phyloP scores from a whole-genome alignment of 768 basidiomycete species.

The Collybiopsis confluens region DNA sequence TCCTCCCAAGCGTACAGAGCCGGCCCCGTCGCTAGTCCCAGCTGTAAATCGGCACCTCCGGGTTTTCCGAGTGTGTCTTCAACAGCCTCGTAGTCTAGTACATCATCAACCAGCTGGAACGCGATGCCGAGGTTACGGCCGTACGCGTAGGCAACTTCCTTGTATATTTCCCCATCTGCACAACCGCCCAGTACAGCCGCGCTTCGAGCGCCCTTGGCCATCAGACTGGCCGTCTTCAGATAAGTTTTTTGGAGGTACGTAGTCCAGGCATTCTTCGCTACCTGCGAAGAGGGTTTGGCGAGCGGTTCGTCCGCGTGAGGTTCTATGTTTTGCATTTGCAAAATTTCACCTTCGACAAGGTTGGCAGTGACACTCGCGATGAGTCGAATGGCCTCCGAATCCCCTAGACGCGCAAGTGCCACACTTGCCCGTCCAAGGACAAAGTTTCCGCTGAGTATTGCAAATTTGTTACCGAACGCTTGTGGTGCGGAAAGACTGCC shows the following conservation, averaged over 20 bases:
- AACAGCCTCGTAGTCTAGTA: conserved; percentile 87
- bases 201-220: conserved; percentile 88
- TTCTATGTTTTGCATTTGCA: conserved; percentile 68
- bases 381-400: conserved; percentile 82
- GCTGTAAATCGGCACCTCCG: conserved; percentile 75
- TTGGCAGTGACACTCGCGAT: conserved; percentile 85
- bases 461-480: conserved; percentile 83
- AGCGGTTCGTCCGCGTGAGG: conserved; percentile 26
- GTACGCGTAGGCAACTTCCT: conserved; percentile 95
- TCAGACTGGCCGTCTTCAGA: conserved; percentile 87
- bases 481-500: conserved; percentile 75
- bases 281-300: conserved; percentile 10
- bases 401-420: conserved; percentile 76
- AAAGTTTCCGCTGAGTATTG: conserved; percentile 89
- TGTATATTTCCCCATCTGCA: conserved; percentile 78
- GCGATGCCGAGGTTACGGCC: conserved; percentile 92
- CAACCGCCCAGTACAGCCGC: conserved; percentile 87
- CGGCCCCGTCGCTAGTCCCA: conserved; percentile 89
- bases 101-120: conserved; percentile 97
- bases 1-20: conserved; percentile 95
- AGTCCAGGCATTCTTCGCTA: conserved; percentile 53
- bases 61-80: conserved; percentile 84
- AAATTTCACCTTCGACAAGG: conserved; percentile 89
- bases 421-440: conserved; percentile 82
- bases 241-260: conserved; percentile 92